phyloP scores from a whole-genome alignment of 371 early-diverging fungal genomes.

The Apophysomyces elegans region DNA sequence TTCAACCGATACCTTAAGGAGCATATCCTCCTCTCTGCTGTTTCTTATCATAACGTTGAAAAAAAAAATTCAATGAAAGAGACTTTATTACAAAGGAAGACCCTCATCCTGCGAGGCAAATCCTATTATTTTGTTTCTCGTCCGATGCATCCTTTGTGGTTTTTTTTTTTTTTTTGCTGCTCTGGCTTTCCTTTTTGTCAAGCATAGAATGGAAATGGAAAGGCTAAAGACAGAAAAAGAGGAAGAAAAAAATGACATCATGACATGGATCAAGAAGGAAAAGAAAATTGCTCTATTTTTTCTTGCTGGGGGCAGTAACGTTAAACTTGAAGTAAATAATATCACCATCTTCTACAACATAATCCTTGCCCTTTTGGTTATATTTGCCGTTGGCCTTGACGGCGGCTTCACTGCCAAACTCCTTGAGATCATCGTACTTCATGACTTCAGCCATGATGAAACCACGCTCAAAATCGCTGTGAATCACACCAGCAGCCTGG shows the following conservation, averaged over 20 bases:
- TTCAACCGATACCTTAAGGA: not conserved
- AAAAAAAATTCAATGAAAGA: too few species aligned
- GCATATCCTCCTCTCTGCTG: not conserved
- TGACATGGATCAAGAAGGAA: conserved; percentile 11
- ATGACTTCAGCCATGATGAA: conserved; percentile 99
- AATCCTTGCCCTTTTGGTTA: conserved; percentile 91
- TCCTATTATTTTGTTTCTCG: too few species aligned
- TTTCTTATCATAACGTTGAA: not conserved
- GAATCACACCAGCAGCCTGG: conserved; percentile 93
- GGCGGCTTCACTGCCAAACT: conserved; percentile 79
- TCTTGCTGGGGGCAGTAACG: conserved; percentile 37
- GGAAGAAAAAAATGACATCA: not conserved
- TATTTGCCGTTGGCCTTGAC: conserved; percentile 97
- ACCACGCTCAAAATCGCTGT: conserved; percentile 94
- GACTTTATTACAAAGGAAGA: not conserved
- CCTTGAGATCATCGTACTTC: conserved; percentile 85
- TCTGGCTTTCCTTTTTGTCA: not conserved
- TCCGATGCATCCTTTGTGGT: too few species aligned
- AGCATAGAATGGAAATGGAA: not conserved
- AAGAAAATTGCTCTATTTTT: conserved; percentile 26
- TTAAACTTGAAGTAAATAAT: conserved; percentile 79
- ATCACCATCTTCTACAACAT: conserved; percentile 94
- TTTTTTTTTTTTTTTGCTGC: too few species aligned
- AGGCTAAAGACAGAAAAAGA: too few species aligned
- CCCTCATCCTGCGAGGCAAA: conserved; percentile 5